Conservation (phyloP, 2,329 filamentous ascomycete genomes). For the Coniella vitis region DNA sequence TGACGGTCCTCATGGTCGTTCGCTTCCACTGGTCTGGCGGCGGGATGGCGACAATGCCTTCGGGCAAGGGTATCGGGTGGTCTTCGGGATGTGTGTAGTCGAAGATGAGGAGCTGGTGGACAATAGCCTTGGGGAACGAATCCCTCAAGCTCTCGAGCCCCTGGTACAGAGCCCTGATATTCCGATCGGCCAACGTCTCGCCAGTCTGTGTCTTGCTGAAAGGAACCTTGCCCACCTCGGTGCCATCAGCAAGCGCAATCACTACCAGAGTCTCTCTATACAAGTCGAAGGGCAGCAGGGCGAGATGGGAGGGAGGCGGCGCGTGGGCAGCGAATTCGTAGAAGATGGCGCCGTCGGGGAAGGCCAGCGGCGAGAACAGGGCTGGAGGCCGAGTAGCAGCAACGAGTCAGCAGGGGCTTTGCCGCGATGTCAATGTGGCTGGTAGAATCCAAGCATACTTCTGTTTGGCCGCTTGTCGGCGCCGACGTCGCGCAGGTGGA, state of each 20-base stretch:
- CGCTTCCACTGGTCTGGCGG: slow-evolving; percentile 59
- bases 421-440: neutral
- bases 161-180: slow-evolving; percentile 53
- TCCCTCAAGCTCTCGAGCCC: slow-evolving; percentile 67
- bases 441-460: slow-evolving; percentile 47
- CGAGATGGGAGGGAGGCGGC: slow-evolving; percentile 70
- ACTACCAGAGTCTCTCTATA: slow-evolving; percentile 79
- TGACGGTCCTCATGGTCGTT: slow-evolving; percentile 74
- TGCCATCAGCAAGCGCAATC: slow-evolving; percentile 77
- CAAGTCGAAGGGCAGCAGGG: slow-evolving; percentile 81
- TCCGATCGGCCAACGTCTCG: slow-evolving; percentile 47
- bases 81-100: slow-evolving; percentile 53
- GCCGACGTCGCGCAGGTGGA: slow-evolving; percentile 79
- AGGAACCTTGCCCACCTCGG: slow-evolving; percentile 52
- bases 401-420: slow-evolving; percentile 12
- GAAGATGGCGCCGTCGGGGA: slow-evolving; percentile 77
- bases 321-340: slow-evolving; percentile 81
- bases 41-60: slow-evolving; percentile 67
- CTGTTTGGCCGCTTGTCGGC: slow-evolving; percentile 78
- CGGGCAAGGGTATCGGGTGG: slow-evolving; percentile 48
- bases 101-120: slow-evolving; percentile 75
- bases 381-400: slow-evolving; percentile 42
- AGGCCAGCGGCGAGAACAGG: slow-evolving; percentile 88
- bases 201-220: slow-evolving; percentile 51
- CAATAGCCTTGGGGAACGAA: slow-evolving; percentile 66